These are phyloP conservation scores for Xylariaceae sp. DNA, from an alignment of 2,329 filamentous ascomycete species.

Conservation along the genomic window DNA sequence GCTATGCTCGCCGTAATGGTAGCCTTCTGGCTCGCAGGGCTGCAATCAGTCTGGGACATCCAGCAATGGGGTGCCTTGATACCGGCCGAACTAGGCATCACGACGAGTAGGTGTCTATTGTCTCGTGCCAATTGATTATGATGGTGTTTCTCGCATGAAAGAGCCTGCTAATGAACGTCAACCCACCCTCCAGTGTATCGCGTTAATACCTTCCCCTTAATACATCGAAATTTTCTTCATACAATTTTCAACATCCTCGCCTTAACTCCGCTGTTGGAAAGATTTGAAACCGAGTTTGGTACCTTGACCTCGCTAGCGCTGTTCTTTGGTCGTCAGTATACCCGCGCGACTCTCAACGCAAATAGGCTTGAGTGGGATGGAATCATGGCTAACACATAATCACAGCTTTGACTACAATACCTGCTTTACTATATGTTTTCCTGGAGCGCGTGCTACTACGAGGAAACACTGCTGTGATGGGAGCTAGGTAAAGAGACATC, in stretches of 20 bases:
- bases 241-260: conserved; percentile 79
- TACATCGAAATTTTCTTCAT: conserved; percentile 84
- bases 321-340: conserved; percentile 84
- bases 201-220: conserved; percentile 87
- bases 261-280: conserved; percentile 85
- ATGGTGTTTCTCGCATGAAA: neutral
- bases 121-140: too few relatives aligned
- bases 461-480: conserved; percentile 76
- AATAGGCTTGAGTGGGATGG: neutral
- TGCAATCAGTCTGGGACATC: conserved; percentile 75
- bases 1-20: conserved; percentile 70
- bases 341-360: neutral
- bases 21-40: conserved; percentile 69
- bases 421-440: conserved; percentile 79
- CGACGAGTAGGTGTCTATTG: conserved; percentile 18
- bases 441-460: conserved; percentile 76
- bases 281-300: conserved; percentile 91
- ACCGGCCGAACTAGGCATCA: conserved; percentile 74
- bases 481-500: conserved; percentile 69
- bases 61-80: conserved; percentile 79
- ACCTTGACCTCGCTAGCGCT: conserved; percentile 86
- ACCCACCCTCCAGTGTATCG: conserved; percentile 72
- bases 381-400: conserved; percentile 29
- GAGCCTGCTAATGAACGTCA: neutral
- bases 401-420: conserved; percentile 79